Evolutionary conservation across 257 asterid genomes (phyloP), one percentile per base, ranked within the genome.

Genomic region (Solanum chmielewskii): DNA sequence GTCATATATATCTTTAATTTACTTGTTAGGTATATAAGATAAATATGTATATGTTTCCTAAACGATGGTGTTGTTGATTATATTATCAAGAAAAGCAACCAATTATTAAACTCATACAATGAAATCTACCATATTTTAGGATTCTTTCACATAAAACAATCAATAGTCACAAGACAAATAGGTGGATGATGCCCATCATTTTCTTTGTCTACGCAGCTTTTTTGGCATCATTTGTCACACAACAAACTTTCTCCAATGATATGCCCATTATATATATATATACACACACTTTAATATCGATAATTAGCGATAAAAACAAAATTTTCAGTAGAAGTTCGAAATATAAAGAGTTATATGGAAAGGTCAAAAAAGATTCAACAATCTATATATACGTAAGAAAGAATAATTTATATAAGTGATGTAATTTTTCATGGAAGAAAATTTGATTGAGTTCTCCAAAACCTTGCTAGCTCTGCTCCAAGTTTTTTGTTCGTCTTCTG

Each of bases 401-500:
- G 1, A 7, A 21, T 0, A 8, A 20, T 20, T 59, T 59, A 21
- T 21, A n/a, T 9, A 59, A 59, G 25, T 9, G 27, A 9, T 9
- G 6, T 59, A 21, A 59, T 59, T 59, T 59, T 59, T 21, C 25
- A 59, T 21, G 23, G 2, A 59, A 59, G 11, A 9, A 59, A 59
- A 5, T 21, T 59, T 0, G 27, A 59, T 21, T 59, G 10, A 59
- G 3, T 8, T 59, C 6, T 56, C 27, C 9, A 0, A 25, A 21
- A 9, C 68, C 13, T 59, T 20, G 27, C 68, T 59, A 59, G 27
- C 68, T 59, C 25, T 21, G 27, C 12, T 12, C 68, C 11, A 56
- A 56, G 4, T 52, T 16, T 18, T 42, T 42, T 18, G 0, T 2
- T 52, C 0, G 1, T 6, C 7, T 18, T 18, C 0, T 0, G 2